A percentile compares a stretch with the other conserved stretches of the same genome.
Evolutionary conservation across 106 monocot genomes (phyloP).

Genomic region (Dendrobium catenatum): DNA sequence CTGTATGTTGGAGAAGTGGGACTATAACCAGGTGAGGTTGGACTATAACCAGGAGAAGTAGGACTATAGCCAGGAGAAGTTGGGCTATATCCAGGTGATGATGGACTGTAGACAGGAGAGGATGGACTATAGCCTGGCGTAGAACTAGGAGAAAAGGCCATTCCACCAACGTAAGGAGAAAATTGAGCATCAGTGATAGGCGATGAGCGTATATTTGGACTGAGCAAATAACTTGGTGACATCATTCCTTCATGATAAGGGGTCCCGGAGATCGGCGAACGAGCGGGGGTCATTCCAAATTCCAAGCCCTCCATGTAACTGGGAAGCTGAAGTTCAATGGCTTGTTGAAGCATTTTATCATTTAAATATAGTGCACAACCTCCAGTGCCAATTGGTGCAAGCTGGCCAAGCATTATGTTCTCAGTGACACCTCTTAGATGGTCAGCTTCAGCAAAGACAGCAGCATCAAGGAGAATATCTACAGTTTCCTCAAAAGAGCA

Average conservation of each 20-base stretch:
- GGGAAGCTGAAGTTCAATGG: slow-evolving; percentile 93
- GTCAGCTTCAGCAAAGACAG: slow-evolving; percentile 92
- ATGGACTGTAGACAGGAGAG: slow-evolving; percentile 89
- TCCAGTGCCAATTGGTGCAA: slow-evolving; percentile 94
- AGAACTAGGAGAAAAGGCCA: slow-evolving; percentile 86
- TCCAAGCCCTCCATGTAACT: slow-evolving; percentile 94
- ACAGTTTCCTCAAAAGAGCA: slow-evolving; percentile 99
- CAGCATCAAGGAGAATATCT: slow-evolving; percentile 93
- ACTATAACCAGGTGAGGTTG: slow-evolving; percentile 88
- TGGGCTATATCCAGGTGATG: slow-evolving; percentile 88
- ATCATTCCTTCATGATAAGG: slow-evolving; percentile 97
- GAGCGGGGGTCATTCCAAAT: slow-evolving; percentile 88
- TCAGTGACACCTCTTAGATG: slow-evolving; percentile 89
- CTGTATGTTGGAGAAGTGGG: slow-evolving; percentile 91
- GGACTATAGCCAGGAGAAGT: slow-evolving; percentile 93
- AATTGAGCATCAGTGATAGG: slow-evolving; percentile 96
- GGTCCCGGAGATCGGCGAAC: slow-evolving; percentile 80
- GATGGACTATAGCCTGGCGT: slow-evolving; percentile 95
- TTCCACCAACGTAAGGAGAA: slow-evolving; percentile 93
- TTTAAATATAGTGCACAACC: slow-evolving; percentile 77
- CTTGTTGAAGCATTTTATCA: slow-evolving; percentile 93
- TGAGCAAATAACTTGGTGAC: slow-evolving; percentile 86
- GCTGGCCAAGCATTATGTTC: slow-evolving; percentile 98
- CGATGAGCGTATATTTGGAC: slow-evolving; percentile 80
- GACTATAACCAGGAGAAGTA: slow-evolving; percentile 84